phyloP scores from a whole-genome alignment of 495 filamentous ascomycete genomes.

The Lophiostoma macrostomum region DNA sequence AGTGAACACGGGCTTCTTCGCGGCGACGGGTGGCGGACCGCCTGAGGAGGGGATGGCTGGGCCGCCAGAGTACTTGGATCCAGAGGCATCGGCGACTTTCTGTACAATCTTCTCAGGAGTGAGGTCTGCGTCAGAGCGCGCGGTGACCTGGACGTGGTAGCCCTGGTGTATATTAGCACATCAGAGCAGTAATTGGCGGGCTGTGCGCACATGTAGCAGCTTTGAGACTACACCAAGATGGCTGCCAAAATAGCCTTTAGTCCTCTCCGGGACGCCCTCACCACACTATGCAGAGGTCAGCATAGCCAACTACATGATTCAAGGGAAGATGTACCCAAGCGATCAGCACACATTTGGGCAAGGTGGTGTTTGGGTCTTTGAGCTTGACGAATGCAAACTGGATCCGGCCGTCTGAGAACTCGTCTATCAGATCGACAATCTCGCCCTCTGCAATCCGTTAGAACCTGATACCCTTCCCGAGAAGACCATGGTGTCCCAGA shows the following conservation, averaged over 20 bases:
- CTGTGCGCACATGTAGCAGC: conserved; percentile 67
- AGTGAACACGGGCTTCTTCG: conserved; percentile 85
- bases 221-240: conserved; percentile 86
- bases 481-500: background rate
- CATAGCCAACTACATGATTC: too few relatives aligned
- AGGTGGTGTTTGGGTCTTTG: conserved; percentile 84
- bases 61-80: conserved; percentile 82
- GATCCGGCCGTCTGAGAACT: conserved; percentile 93
- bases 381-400: conserved; percentile 98
- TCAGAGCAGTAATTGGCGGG: background rate
- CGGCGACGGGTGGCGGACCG: conserved; percentile 62
- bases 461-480: background rate
- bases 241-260: conserved; percentile 96
- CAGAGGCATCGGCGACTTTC: conserved; percentile 94
- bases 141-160: conserved; percentile 96
- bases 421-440: conserved; percentile 88
- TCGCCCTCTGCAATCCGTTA: conserved; percentile 69
- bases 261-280: conserved; percentile 95
- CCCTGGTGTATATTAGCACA: conserved; percentile 51
- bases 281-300: conserved; percentile 59
- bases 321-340: conserved; percentile 70
- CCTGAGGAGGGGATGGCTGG: conserved; percentile 49
- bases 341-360: conserved; percentile 91
- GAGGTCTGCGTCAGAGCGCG: conserved; percentile 83
- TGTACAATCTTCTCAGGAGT: conserved; percentile 82